Conservation (phyloP, 306 rosid genomes). For the Benincasa hispida region DNA sequence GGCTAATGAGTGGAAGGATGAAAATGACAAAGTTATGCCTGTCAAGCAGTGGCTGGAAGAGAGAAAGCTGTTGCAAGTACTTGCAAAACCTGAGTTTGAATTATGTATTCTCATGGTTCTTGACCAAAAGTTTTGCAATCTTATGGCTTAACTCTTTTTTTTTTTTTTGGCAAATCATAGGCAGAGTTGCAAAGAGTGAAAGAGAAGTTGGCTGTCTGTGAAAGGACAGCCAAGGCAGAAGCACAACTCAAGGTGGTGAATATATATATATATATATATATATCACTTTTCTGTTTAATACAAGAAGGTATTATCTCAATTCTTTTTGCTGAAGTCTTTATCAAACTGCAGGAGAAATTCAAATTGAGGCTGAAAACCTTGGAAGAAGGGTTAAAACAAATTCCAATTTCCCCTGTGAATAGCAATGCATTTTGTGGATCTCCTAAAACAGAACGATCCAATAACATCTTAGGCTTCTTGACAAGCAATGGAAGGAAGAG, state of each 20-base stretch:
- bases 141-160: constrained; percentile 6
- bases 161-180: constrained; percentile 21
- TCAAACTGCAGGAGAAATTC: constrained; percentile 55
- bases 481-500: constrained; percentile 59
- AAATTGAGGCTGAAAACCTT: constrained; percentile 73
- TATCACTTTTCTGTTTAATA: neutral
- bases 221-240: constrained; percentile 92
- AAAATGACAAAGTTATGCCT: constrained; percentile 83
- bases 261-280: neutral
- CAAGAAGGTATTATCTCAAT: neutral
- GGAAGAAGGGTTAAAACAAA: constrained; percentile 75
- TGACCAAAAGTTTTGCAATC: neutral
- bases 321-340: neutral
- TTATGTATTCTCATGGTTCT: neutral
- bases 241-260: constrained; percentile 70
- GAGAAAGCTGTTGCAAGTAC: constrained; percentile 76
- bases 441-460: constrained; percentile 37
- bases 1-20: constrained; percentile 97
- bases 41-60: constrained; percentile 93
- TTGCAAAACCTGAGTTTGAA: neutral
- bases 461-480: constrained; percentile 53
- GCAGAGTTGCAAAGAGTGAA: constrained; percentile 84
- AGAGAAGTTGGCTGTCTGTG: constrained; percentile 68
- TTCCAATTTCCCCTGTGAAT: constrained; percentile 22
- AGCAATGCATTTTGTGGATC: constrained; percentile 29